These are phyloP conservation scores for Xylariales sp. DNA, from an alignment of 2,329 filamentous ascomycete genomes.

Conservation along the genomic window DNA sequence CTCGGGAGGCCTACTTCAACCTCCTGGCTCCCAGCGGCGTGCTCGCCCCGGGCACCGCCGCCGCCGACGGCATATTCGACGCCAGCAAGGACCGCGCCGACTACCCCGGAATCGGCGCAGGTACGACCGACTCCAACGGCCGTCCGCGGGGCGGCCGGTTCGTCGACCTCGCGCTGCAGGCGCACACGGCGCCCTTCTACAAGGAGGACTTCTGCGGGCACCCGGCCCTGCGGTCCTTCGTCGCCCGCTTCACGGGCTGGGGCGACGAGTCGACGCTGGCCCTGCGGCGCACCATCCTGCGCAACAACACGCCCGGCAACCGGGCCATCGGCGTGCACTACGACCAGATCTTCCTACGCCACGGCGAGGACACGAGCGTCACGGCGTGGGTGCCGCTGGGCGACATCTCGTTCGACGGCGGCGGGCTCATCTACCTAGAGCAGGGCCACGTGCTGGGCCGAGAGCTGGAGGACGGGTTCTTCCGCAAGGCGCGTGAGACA, in stretches of 20 bases:
- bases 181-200: slow-evolving; percentile 50
- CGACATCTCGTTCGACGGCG: slow-evolving; percentile 47
- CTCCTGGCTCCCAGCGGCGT: slow-evolving; percentile 31
- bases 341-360: slow-evolving; percentile 52
- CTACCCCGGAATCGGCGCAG: slow-evolving; percentile 27
- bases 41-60: slow-evolving; percentile 29
- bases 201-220: slow-evolving; percentile 50
- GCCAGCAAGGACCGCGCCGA: slow-evolving; percentile 22
- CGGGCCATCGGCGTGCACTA: slow-evolving; percentile 58
- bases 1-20: slow-evolving; percentile 33
- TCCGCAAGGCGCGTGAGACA: slow-evolving; percentile 37
- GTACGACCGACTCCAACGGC: slow-evolving; percentile 26
- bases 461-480: slow-evolving; percentile 47
- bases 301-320: slow-evolving; percentile 53
- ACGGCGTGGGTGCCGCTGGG: slow-evolving; percentile 57
- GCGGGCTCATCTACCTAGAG: slow-evolving; percentile 57
- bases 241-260: slow-evolving; percentile 51
- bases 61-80: slow-evolving; percentile 37
- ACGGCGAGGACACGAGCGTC: slow-evolving; percentile 49
- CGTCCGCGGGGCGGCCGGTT: slow-evolving; percentile 15
- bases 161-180: slow-evolving; percentile 46
- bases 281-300: slow-evolving; percentile 43
- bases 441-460: slow-evolving; percentile 38
- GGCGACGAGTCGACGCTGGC: slow-evolving; percentile 39
- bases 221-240: slow-evolving; percentile 41